Base-by-base conservation (phyloP, 2,329 filamentous ascomycete genomes). In the Dothideomycetidae sp. region DNA sequence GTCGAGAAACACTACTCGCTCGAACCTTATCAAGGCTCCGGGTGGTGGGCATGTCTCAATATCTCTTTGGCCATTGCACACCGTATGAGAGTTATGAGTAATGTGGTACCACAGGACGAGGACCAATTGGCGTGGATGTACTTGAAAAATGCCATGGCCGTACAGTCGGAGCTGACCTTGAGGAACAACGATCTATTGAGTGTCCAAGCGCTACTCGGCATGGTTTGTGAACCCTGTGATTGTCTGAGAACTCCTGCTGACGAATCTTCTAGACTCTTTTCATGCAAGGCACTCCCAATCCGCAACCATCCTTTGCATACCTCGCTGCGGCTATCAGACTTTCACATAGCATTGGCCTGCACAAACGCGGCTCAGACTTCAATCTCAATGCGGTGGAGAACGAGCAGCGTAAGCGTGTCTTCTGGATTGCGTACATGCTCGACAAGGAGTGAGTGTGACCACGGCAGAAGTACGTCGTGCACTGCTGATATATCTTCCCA, bases 11-110 rank as follows among this genome's bases (percentile, higher is more conserved):
- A 96, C 55, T 98, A 96, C 58, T 92, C 85, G 1, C 66, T 76
- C 34, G 82, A 96, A 48, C 88, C 88, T 1, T 96, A 94, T 48
- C 78, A 93, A 54, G 86, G 88, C 17, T 92, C 85, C 4, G 90
- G 90, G 3, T 98, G 90, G 90, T 98, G 90, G 88, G 90, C 90
- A 4, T 93, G 85, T 58, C 68, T 98, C 50, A 98, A 98, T 50
- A 80, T 93, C 42, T 84, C 81, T 1, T 63, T 98, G 39, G 90
- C 88, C n/a, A 92, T 94, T 48, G 81, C 88, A 4, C 84, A 94
- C 54, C 74, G 90, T 29, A 66, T 98, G 51, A 78, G 90, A 9
- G 84, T 94, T 14, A 93, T 94, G 85, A 93, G 83, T 63, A 90
- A 93, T 51, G 65, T 93, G 5, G 83, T 93, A 0, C 79, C 85